A percentile compares a stretch with the other conserved stretches of the same genome.
Evolutionary conservation across 2,329 filamentous ascomycete genomes (phyloP).

Genomic region (Cladosporium sp.): DNA sequence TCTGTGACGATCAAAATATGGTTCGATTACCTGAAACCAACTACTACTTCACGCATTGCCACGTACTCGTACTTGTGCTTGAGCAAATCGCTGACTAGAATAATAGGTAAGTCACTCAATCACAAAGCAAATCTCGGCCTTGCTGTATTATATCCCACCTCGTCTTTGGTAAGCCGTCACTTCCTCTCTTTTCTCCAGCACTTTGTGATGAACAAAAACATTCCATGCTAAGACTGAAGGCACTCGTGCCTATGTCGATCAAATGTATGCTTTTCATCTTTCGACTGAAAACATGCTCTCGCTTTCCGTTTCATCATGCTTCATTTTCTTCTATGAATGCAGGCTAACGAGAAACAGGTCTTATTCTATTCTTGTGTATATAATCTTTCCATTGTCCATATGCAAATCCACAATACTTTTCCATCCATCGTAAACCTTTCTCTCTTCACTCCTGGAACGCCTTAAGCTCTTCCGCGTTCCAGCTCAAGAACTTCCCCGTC

Average conservation of each 20-base stretch:
- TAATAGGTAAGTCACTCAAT: background rate
- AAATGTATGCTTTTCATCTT: constrained; percentile 79
- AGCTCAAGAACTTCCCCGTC: constrained; percentile 73
- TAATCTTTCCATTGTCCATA: background rate
- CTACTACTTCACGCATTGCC: constrained; percentile 15
- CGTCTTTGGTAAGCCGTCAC: constrained; percentile 24
- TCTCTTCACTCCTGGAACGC: constrained; percentile 25
- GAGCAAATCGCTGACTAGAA: constrained; percentile 24
- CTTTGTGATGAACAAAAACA: constrained; percentile 63
- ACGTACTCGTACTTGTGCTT: background rate
- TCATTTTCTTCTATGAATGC: constrained; percentile 44
- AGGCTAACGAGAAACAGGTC: constrained; percentile 39
- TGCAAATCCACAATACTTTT: too few species aligned
- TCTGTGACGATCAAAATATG: constrained; percentile 40
- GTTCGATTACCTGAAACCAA: constrained; percentile 46
- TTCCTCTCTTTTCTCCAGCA: constrained; percentile 16
- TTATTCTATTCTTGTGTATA: background rate
- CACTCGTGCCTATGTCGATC: constrained; percentile 55
- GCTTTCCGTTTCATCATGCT: background rate
- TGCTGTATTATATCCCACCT: too few species aligned
- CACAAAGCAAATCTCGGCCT: background rate
- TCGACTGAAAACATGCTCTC: constrained; percentile 57
- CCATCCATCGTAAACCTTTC: background rate
- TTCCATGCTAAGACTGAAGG: constrained; percentile 78
- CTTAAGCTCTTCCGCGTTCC: constrained; percentile 33